Evolutionary conservation across 1,139 yeast species (phyloP).

Genomic region (Blastobotrys petasosporus): DNA sequence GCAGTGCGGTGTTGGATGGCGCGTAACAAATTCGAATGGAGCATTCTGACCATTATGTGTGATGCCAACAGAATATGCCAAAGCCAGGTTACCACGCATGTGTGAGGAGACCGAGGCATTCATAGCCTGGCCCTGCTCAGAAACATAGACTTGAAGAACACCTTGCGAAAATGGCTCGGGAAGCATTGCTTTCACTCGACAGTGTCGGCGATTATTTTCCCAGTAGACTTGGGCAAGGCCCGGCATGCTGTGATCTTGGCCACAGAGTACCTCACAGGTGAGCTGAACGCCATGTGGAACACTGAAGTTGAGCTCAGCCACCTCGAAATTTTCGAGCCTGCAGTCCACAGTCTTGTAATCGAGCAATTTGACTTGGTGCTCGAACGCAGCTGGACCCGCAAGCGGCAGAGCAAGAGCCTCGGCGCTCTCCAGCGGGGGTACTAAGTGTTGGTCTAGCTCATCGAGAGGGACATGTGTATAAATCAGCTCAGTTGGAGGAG

Average conservation of each 20-base stretch:
- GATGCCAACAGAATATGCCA: conserved; percentile 72
- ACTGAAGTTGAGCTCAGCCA: conserved; percentile 69
- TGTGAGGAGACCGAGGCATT: conserved; percentile 41
- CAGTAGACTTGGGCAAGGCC: conserved; percentile 74
- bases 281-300: conserved; percentile 69
- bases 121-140: conserved; percentile 58
- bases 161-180: conserved; percentile 68
- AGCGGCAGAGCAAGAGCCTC: conserved; percentile 79
- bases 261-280: conserved; percentile 42
- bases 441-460: conserved; percentile 73
- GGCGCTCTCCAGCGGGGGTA: conserved; percentile 75
- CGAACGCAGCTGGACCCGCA: conserved; percentile 73
- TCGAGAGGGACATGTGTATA: conserved; percentile 83
- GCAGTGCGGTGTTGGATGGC: conserved; percentile 66
- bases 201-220: conserved; percentile 57
- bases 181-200: conserved; percentile 72
- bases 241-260: conserved; percentile 21
- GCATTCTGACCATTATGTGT: conserved; percentile 63
- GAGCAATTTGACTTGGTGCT: conserved; percentile 49
- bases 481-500: conserved; percentile 67
- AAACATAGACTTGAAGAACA: conserved; percentile 68
- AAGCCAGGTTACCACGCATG: conserved; percentile 27
- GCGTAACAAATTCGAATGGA: conserved; percentile 58
- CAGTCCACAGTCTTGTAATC: conserved; percentile 76
- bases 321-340: conserved; percentile 64